Evolutionary conservation across 495 filamentous ascomycete species (phyloP).

Genomic region (Xylaria bambusicola): DNA sequence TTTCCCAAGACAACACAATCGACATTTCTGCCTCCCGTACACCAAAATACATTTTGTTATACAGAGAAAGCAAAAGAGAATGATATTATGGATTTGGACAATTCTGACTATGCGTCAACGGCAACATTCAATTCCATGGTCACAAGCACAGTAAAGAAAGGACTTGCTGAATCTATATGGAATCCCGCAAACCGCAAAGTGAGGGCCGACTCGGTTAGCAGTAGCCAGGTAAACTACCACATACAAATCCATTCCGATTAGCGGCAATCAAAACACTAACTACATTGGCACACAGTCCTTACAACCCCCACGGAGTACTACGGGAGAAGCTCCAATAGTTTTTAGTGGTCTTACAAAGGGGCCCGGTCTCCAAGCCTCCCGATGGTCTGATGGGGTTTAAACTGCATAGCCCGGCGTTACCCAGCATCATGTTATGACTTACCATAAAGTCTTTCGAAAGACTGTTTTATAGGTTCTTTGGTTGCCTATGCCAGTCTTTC

Average conservation of each 20-base stretch:
- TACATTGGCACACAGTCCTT: neutral
- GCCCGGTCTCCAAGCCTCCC: constrained; percentile 23
- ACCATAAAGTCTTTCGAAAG: too few species aligned
- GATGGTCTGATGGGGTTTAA: constrained; percentile 12
- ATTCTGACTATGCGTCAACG: neutral
- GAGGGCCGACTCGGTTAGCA: neutral
- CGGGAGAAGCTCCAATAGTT: constrained; percentile 9
- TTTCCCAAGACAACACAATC: neutral
- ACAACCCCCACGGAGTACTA: neutral
- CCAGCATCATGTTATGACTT: neutral
- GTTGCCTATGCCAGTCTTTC: neutral
- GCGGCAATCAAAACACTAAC: neutral
- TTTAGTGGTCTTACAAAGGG: constrained; percentile 19
- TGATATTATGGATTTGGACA: neutral
- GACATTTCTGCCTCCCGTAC: neutral
- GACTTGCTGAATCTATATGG: constrained; percentile 13
- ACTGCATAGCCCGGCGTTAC: neutral
- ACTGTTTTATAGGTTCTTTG: neutral
- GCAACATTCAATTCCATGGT: neutral
- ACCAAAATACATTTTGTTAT: neutral
- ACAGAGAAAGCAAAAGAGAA: neutral
- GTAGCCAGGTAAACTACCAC: constrained; percentile 7
- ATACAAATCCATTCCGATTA: too few species aligned
- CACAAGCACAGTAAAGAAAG: neutral
- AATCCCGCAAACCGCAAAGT: constrained; percentile 7